Base-by-base conservation (phyloP, 257 asterid genomes). In the Gentiana dahurica region DNA sequence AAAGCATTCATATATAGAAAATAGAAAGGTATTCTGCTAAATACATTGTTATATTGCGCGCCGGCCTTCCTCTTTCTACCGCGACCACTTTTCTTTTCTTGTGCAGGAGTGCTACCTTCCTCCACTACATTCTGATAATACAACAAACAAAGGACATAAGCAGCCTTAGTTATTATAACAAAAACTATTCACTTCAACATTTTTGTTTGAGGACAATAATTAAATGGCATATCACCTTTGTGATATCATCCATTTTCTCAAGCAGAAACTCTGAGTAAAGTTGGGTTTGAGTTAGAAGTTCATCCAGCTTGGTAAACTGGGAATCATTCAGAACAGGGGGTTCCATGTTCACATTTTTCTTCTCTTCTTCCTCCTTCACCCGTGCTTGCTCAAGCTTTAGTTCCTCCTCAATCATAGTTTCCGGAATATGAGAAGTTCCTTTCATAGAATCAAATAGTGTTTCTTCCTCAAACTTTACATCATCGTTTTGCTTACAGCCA, bases 201-300 rank as follows among this genome's bases (percentile, higher is more conserved):
- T 62, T 54, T 62, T 53, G 49, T 39, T 1, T 36, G 48, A 50
- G 37, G 52, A 34, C 46, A 10, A 8, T 15, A 15, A 15, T 15
- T 15, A 15, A 15, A 15, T 7, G 63, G 67, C n/a, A 52, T 37
- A 63, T 56, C 52, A 82, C 96, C 89, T 68, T 78, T 34, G 93
- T 73, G 36, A 92, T 92, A 58, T 86, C 85, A 55, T 92, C 95
- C 95, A 92, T 92, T 75, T 92, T 88, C 67, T 92, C 99, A 67
- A 88, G 83, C 64, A 92, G 73, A 73, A 92, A 92, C 79, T 88
- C 94, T 2, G 97, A 78, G 74, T 78, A 92, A 63, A 92, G 92
- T 46, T 88, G 88, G 38, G 97, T 82, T 77, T 88, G 99, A 11
- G 91, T 80, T 66, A 92, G 81, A 60, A 92, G 97, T 82, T 92